These are phyloP conservation scores for Xerocomus spinulosus DNA, from an alignment of 768 basidiomycete species.

Conservation along the genomic window DNA sequence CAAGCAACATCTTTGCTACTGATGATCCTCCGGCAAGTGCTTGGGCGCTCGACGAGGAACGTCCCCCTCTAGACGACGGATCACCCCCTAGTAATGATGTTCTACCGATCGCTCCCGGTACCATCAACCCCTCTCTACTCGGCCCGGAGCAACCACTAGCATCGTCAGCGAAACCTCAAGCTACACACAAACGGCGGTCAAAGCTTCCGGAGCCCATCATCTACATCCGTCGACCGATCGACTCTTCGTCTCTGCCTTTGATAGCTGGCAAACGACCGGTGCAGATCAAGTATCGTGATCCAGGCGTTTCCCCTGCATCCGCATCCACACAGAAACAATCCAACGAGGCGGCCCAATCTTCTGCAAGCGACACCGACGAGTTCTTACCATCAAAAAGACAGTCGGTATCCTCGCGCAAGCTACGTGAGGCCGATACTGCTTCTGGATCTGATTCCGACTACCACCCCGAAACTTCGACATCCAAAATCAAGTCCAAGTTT, in stretches of 20 bases:
- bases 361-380: background rate
- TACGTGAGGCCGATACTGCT: constrained; percentile 1
- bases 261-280: constrained; percentile 22
- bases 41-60: constrained; percentile 11
- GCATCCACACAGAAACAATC: constrained; percentile 1
- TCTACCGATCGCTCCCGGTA: constrained; percentile 5
- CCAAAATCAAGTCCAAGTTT: background rate
- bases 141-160: constrained; percentile 9
- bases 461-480: constrained; percentile 9
- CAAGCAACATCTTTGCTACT: background rate
- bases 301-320: background rate
- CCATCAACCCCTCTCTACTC: constrained; percentile 32
- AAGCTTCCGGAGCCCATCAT: constrained; percentile 25
- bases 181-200: constrained; percentile 5
- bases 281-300: constrained; percentile 30
- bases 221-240: constrained; percentile 28
- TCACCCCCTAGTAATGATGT: background rate
- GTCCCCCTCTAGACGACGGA: background rate
- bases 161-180: background rate
- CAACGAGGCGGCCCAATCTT: background rate
- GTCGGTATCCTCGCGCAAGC: constrained; percentile 16
- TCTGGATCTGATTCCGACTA: constrained; percentile 16
- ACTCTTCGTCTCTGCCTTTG: constrained; percentile 18
- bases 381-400: constrained; percentile 1
- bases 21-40: background rate